A percentile compares a stretch with the other conserved stretches of the same genome.
phyloP scores from a whole-genome alignment of 1,284 basidiomycete genomes.

The Trametes pubescens region DNA sequence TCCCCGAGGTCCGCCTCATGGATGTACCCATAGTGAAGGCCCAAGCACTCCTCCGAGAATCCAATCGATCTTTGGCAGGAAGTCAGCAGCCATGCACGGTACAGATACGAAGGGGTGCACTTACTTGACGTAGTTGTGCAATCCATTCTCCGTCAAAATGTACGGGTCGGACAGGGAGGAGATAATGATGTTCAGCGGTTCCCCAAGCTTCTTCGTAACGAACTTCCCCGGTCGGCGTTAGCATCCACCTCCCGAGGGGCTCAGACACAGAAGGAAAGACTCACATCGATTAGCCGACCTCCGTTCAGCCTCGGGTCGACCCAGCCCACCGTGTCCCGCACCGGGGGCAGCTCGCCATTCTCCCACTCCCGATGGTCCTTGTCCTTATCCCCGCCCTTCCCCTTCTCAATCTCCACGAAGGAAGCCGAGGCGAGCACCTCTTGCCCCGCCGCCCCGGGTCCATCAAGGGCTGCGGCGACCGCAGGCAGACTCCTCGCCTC shows the following conservation, averaged over 20 bases:
- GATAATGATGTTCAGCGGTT: constrained; percentile 57
- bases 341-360: constrained; percentile 41
- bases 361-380: constrained; percentile 33
- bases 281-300: constrained; percentile 60
- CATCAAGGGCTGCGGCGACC: constrained; percentile 6
- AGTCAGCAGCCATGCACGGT: not conserved
- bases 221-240: constrained; percentile 53
- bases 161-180: constrained; percentile 54
- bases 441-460: not conserved
- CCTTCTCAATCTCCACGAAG: not conserved
- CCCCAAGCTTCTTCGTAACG: constrained; percentile 57
- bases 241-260: not conserved
- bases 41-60: constrained; percentile 60
- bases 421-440: constrained; percentile 3
- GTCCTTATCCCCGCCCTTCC: constrained; percentile 9
- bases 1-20: constrained; percentile 58
- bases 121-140: constrained; percentile 54
- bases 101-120: not conserved
- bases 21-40: constrained; percentile 53
- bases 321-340: constrained; percentile 58
- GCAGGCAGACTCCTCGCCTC: not conserved
- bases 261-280: constrained; percentile 7
- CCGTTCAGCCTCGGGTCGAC: constrained; percentile 74
- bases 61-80: constrained; percentile 66
- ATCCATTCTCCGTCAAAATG: constrained; percentile 51